Evolutionary conservation across 192 early-diverging fungal genomes (phyloP), one percentile per base, ranked within the genome.

Genomic region (Dimargaris verticillata): DNA sequence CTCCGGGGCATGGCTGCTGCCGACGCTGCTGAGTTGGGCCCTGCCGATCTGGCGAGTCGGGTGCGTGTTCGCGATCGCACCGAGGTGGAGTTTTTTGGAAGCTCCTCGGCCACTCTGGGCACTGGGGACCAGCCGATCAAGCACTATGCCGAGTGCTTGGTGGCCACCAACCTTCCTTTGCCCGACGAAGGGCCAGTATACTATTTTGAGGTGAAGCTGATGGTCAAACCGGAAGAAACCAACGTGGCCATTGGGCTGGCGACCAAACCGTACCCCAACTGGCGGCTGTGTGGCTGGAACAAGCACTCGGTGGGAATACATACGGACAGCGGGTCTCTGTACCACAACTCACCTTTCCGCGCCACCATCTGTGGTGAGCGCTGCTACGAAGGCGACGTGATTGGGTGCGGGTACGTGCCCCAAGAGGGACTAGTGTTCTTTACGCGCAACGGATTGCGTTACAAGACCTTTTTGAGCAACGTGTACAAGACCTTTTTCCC

Each of bases 111-210:
- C 7, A 26, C 17, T 11, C 15, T 15, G 5, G 7, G 11, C 57
- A 10, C 24, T 6, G 4, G 26, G 17, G 18, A 26, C 11, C 53
- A 18, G 28, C 47, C 47, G 20, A 25, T 12, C 2, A 3, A 1
- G n/a, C 22, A 25, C 20, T 38, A 42, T n/a, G 17, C 29, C n/a
- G 57, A 59, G 11, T 59, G 57, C 42, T 38, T 59, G n/a, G 83
- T 89, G 46, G 84, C 86, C 54, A 87, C 87, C 15, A 89, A 89
- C 64, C 64, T 89, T 57, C 87, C 87, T 2, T 67, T 89, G 63
- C 87, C 87, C 55, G 83, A 79, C 64, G 73, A 76, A 28, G 82
- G 83, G 68, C 79, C 86, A 52, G 83, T 87, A 22, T 85, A 86
- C 72, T 64, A 59, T 59, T 59, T 43, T 15, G 44, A 51, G 43